Evolutionary conservation across 441 rosid species (phyloP).

Genomic region (Populus tomentosa): DNA sequence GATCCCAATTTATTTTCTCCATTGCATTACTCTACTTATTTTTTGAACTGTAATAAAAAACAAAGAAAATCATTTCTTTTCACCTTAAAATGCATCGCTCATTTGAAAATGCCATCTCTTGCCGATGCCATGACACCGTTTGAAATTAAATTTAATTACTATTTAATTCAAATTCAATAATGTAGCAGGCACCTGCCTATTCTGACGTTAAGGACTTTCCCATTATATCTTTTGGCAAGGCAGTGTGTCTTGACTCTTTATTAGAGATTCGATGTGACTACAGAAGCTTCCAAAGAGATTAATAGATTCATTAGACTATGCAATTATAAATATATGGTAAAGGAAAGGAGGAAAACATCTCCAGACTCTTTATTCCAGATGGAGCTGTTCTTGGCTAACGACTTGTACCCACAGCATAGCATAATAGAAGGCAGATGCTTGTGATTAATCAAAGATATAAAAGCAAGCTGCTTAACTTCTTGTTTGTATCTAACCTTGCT

Average conservation of each 20-base stretch:
- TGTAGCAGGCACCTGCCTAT: neutral
- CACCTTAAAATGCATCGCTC: too few relatives aligned
- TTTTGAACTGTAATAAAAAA: too few relatives aligned
- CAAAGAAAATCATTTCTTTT: too few relatives aligned
- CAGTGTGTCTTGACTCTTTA: neutral
- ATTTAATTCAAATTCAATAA: too few relatives aligned
- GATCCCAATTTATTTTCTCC: too few relatives aligned
- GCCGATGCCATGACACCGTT: too few relatives aligned
- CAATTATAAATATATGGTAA: too few relatives aligned
- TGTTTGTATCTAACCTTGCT: neutral
- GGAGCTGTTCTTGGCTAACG: neutral
- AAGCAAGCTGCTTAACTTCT: neutral
- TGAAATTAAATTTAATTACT: too few relatives aligned
- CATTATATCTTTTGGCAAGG: neutral
- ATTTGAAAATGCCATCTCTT: too few relatives aligned
- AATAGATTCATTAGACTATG: neutral
- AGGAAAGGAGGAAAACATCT: neutral
- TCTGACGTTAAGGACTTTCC: neutral
- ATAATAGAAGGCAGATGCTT: neutral
- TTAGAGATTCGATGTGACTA: neutral
- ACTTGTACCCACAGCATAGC: too few relatives aligned
- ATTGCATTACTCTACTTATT: accelerated
- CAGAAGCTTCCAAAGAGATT: neutral
- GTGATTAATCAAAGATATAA: neutral
- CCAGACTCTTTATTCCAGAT: neutral